Evolutionary conservation across 257 asterid species (phyloP).

Genomic region (Anisodus tanguticus): DNA sequence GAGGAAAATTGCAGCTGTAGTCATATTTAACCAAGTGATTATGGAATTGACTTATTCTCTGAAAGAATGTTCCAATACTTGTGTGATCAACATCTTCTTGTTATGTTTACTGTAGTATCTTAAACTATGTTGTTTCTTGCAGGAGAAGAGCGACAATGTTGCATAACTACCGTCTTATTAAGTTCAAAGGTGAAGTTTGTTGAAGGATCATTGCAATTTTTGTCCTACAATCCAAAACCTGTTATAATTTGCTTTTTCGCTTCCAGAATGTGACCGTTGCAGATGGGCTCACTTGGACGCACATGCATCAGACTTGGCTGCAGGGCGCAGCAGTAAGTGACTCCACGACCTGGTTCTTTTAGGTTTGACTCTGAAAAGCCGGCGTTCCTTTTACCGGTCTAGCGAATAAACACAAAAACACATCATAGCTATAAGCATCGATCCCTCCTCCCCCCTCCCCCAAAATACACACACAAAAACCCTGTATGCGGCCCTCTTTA

Average conservation of each 20-base stretch:
- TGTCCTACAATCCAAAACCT: background rate
- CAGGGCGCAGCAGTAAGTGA: slow-evolving; percentile 45
- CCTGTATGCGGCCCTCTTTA: background rate
- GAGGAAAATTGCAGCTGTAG: background rate
- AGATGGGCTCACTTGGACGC: slow-evolving; percentile 72
- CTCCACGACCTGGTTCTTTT: slow-evolving; percentile 57
- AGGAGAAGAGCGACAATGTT: slow-evolving; percentile 63
- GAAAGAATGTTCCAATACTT: background rate
- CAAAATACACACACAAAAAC: too few relatives aligned
- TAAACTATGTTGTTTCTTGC: slow-evolving; percentile 29
- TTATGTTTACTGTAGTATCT: slow-evolving; percentile 61
- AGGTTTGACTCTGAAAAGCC: background rate
- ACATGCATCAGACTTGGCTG: slow-evolving; percentile 84
- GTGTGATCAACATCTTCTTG: slow-evolving; percentile 29
- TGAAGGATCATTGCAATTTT: background rate
- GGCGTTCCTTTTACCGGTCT: background rate
- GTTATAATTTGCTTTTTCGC: slow-evolving; percentile 27
- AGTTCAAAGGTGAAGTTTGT: slow-evolving; percentile 67
- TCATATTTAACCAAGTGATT: background rate
- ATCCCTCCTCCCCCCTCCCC: background rate
- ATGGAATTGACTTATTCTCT: background rate
- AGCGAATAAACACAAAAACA: background rate
- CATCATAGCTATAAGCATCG: background rate
- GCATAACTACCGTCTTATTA: slow-evolving; percentile 63
- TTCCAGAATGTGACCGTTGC: slow-evolving; percentile 65